Evolutionary conservation across 768 basidiomycete genomes (phyloP), one percentile per base, ranked within the genome.

Genomic region (Leucocoprinus sp.): DNA sequence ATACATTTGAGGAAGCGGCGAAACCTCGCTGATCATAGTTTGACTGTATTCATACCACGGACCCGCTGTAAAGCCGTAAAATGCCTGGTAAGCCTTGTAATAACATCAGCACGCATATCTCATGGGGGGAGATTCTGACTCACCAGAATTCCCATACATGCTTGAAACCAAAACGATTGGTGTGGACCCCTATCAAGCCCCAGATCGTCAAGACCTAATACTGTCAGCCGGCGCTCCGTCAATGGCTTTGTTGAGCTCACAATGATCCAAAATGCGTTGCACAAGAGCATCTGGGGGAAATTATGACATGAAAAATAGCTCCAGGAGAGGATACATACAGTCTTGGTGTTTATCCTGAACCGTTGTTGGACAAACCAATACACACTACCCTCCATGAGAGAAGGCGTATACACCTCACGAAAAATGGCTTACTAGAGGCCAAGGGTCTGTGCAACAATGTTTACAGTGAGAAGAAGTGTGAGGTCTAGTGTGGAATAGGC

Each of bases 1-100:
- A 28, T 58, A 80, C 82, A 82, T 85, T 63, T 84, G 84, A 26
- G 79, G 75, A 43, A 78, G 60, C 29, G 80, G 82, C 31, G 78
- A 82, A 21, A 88, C 83, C 52, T 88, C 82, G 58, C 77, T 82
- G 49, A 87, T 87, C 85, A 87, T 82, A 1, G 82, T 86, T 59
- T 85, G 82, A 57, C 83, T 84, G 56, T 85, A 84, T 35, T 84
- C 82, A 57, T 84, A 86, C 82, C 83, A 85, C 2, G 83, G 83
- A 52, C 83, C 84, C 3, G 84, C 80, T 73, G 83, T 69, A 22
- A 87, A 62, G 12, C 82, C 83, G 54, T 80, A 84, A 56, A 74
- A 82, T 9, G 70, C 80, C 54, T 84, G 82, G 55, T 82, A 84
- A 23, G 76, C 50, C 82, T 82, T 83, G 1, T 27, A 15, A 34